Evolutionary conservation across 2,329 filamentous ascomycete genomes (phyloP), one percentile per base, ranked within the genome.

Genomic region (Trichothecium sympodiale): DNA sequence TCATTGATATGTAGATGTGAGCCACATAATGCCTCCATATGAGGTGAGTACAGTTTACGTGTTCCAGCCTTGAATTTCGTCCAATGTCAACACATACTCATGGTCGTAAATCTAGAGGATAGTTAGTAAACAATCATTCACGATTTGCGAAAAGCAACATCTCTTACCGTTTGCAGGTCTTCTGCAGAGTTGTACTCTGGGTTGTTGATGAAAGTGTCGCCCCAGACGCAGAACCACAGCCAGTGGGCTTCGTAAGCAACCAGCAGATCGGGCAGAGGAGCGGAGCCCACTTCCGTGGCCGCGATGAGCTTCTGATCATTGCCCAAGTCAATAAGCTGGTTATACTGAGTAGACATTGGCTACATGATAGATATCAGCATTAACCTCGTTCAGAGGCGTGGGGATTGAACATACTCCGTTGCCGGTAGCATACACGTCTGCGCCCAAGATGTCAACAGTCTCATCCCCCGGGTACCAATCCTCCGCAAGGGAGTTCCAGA

Each of bases 401-500:
- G 9, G 16, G 12, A 17, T 3, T 5, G 7, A 9, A 51, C 56
- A 48, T 47, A 60, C 60, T 4, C 63, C 62, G 35, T 66, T 61
- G 31, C 59, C 59, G 31, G 63, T 50, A 2, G 55, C 50, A 42
- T 69, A 69, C 3, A 60, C 59, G 41, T 69, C 65, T 1, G 63
- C 61, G 30, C 54, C 58, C 0, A 69, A 50, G 9, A 69, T 60
- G 43, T 69, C 65, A 1, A 69, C 62, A 3, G 56, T 57, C 4
- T 52, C 53, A 37, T 59, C 55, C 1, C 65, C 65, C 0, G 65
- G 65, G 40, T 70, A 69, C 66, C 66, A 70, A 14, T 52, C 55
- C 2, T 53, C 44, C 3, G 45, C 44, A 0, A 69, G 50, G 0
- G 61, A 65, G 46, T 70, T 70, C 65, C 65, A 69, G 7, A 65